Evolutionary conservation across 345 rosid species (phyloP).

Genomic region (Ceriops tagal): DNA sequence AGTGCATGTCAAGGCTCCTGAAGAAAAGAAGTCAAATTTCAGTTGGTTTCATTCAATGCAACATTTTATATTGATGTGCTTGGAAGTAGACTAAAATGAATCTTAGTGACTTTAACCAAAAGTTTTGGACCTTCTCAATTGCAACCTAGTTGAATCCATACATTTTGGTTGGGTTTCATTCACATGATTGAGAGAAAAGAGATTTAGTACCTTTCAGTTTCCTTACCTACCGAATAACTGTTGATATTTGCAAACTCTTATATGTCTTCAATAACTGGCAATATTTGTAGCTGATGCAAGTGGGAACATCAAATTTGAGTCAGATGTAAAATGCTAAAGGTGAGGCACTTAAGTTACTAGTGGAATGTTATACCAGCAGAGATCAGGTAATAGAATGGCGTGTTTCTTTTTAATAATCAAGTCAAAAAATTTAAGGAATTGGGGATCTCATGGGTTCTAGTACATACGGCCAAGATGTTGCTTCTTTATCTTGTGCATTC

Average conservation of each 20-base stretch:
- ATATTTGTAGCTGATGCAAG: conserved; percentile 96
- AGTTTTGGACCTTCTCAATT: neutral
- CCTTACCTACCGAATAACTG: neutral
- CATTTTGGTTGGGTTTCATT: no score
- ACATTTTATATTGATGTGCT: neutral
- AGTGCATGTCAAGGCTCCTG: no score
- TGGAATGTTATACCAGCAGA: conserved; percentile 97
- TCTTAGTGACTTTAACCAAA: neutral
- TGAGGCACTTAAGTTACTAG: conserved; percentile 85
- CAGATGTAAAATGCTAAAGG: conserved; percentile 99
- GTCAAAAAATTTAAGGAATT: neutral
- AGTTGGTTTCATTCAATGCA: conserved; percentile 8
- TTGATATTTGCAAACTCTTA: conserved; percentile 7
- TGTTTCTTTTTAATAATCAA: no score
- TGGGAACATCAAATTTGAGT: conserved; percentile 91
- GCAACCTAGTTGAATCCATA: no score
- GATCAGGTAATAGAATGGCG: conserved; percentile 62
- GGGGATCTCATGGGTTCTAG: no score
- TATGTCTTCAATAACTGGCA: conserved; percentile 48
- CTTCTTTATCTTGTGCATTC: neutral
- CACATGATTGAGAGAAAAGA: no score
- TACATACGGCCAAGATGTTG: neutral
- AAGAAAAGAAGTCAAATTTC: neutral
- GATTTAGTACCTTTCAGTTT: no score
- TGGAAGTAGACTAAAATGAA: neutral